Percentiles rank a stretch among this genome's conserved stretches.
Conservation (phyloP, 805 yeast species). For the Candida loeiensis region DNA sequence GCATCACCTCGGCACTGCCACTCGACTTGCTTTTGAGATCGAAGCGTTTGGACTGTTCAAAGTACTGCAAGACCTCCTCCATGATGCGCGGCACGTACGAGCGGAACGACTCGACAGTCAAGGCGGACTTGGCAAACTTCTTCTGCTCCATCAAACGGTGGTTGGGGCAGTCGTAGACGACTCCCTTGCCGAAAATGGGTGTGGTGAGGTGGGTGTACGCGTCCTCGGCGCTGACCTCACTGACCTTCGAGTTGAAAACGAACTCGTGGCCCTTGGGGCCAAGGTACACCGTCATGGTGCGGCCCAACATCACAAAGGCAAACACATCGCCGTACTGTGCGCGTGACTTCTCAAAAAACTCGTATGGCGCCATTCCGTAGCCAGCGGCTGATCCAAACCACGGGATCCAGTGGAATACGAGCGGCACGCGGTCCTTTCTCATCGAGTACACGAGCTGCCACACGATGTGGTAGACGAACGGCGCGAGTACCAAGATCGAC, state of each 20-base stretch:
- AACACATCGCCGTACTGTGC: slow-evolving; percentile 88
- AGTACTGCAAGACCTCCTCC: slow-evolving; percentile 70
- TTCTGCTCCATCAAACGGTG: slow-evolving; percentile 95
- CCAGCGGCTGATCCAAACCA: slow-evolving; percentile 90
- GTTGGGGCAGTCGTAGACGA: slow-evolving; percentile 95
- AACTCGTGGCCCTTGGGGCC: slow-evolving; percentile 99
- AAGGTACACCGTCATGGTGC: slow-evolving; percentile 88
- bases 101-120: slow-evolving; percentile 80
- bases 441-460: slow-evolving; percentile 71
- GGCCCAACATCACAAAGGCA: slow-evolving; percentile 85
- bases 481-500: slow-evolving; percentile 40
- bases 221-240: slow-evolving; percentile 92
- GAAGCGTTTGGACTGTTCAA: slow-evolving; percentile 51
- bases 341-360: slow-evolving; percentile 77
- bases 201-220: slow-evolving; percentile 96
- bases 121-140: slow-evolving; percentile 88
- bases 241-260: slow-evolving; percentile 82
- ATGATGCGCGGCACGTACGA: slow-evolving; percentile 84
- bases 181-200: slow-evolving; percentile 98
- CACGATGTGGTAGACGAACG: slow-evolving; percentile 59
- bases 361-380: slow-evolving; percentile 93
- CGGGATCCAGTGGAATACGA: slow-evolving; percentile 90
- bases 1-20: slow-evolving; percentile 67
- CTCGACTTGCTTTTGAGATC: slow-evolving; percentile 26
- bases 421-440: slow-evolving; percentile 79